Evolutionary conservation across 805 yeast genomes (phyloP).

Genomic region (Suhomyces pyralidae): DNA sequence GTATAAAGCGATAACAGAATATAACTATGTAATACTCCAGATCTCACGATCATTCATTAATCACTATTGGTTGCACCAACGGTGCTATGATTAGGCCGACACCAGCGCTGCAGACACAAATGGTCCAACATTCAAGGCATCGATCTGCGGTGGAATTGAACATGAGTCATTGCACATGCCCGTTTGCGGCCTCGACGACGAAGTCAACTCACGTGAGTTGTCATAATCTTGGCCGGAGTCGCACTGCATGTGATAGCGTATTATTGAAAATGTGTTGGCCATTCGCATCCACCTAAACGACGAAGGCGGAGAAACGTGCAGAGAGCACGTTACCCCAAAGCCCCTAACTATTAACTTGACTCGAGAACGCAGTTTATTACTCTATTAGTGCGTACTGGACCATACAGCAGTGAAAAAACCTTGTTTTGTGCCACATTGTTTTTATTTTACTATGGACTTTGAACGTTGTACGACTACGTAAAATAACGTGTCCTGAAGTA

Average conservation of each 20-base stretch:
- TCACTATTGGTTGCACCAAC: not conserved
- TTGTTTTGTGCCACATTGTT: not conserved
- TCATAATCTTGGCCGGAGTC: not conserved
- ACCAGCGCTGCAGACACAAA: not conserved
- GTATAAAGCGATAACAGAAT: not conserved
- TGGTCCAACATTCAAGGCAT: not conserved
- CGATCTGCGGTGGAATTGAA: not conserved
- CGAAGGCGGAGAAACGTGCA: not conserved
- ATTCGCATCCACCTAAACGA: not conserved
- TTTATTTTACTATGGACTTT: not conserved
- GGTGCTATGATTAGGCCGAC: not conserved
- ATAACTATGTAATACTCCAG: not conserved
- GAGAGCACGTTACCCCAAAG: not conserved
- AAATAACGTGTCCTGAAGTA: not conserved
- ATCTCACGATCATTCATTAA: no score
- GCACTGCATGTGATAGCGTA: not conserved
- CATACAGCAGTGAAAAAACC: not conserved
- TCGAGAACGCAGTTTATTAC: not conserved
- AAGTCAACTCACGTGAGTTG: constrained; percentile 1
- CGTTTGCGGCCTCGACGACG: not conserved
- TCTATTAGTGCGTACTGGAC: not conserved
- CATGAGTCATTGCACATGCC: constrained; percentile 1
- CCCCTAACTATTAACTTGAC: not conserved
- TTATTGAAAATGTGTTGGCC: not conserved
- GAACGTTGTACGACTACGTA: not conserved